Evolutionary conservation across 257 asterid species (phyloP).

Genomic region (Anisodus acutangulus): DNA sequence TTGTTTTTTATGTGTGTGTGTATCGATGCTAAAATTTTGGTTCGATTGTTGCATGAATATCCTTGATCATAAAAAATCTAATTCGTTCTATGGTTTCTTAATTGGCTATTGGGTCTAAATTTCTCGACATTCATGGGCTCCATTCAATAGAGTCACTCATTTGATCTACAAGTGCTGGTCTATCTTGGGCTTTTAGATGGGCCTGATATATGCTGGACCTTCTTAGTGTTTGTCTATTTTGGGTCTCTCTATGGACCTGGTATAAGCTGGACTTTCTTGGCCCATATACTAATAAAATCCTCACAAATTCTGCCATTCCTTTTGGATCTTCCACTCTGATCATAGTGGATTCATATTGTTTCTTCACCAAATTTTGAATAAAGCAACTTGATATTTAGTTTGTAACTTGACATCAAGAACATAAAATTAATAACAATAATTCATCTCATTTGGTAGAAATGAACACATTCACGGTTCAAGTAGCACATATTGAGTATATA

Average conservation of each 20-base stretch:
- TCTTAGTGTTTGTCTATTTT: neutral
- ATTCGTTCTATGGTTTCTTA: neutral
- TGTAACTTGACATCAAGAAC: neutral
- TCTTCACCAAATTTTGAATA: neutral
- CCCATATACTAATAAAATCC: neutral
- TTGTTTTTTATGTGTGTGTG: no score
- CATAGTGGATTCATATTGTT: neutral
- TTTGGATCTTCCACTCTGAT: neutral
- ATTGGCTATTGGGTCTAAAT: neutral
- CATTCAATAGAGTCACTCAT: neutral
- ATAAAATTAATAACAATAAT: neutral
- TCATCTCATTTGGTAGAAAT: neutral
- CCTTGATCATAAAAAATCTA: no score
- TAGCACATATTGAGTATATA: neutral
- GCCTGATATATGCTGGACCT: no score
- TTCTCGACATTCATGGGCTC: no score
- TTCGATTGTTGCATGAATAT: no score
- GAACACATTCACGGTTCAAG: neutral
- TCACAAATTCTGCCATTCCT: neutral
- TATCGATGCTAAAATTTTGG: no score
- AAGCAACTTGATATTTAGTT: neutral
- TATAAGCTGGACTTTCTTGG: neutral
- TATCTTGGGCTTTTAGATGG: no score
- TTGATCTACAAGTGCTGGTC: neutral
- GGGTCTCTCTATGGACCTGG: neutral